Conservation (phyloP, 2,329 filamentous ascomycete species). For the Zasmidium cellare region DNA sequence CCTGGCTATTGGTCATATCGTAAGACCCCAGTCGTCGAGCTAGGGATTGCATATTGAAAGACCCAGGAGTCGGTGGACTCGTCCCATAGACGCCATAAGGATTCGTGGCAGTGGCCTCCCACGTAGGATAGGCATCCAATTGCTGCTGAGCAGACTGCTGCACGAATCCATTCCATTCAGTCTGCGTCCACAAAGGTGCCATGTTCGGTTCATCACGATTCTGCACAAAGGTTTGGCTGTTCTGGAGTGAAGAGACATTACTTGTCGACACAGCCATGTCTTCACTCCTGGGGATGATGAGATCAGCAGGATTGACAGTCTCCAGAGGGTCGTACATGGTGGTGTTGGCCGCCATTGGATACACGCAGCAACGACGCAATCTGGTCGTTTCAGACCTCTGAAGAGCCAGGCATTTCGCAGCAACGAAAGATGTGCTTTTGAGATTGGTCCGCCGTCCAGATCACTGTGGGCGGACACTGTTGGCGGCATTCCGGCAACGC, state of each 20-base stretch:
- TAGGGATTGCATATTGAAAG: not conserved
- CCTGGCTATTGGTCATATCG: not conserved
- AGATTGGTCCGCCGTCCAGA: not conserved
- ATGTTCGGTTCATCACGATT: not conserved
- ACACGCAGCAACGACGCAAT: not conserved
- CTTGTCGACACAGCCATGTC: not conserved
- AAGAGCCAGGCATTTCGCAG: not conserved
- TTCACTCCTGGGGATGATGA: not conserved
- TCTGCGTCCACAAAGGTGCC: not conserved
- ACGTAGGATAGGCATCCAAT: not conserved
- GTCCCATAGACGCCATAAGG: not conserved
- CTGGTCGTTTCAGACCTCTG: not conserved
- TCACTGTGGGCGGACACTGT: not conserved
- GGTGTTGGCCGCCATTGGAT: not conserved
- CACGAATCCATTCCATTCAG: not conserved
- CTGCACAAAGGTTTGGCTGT: not conserved
- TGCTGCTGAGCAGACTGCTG: not conserved
- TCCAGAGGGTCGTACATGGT: not conserved
- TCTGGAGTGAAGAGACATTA: not conserved
- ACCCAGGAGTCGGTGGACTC: not conserved
- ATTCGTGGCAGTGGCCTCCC: not conserved
- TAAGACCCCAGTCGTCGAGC: not conserved
- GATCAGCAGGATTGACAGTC: constrained; percentile 10
- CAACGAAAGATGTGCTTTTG: not conserved
- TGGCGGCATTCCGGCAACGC: too few relatives aligned